phyloP scores from a whole-genome alignment of 352 stramenopile genomes.

The Blastocystis sp. region DNA sequence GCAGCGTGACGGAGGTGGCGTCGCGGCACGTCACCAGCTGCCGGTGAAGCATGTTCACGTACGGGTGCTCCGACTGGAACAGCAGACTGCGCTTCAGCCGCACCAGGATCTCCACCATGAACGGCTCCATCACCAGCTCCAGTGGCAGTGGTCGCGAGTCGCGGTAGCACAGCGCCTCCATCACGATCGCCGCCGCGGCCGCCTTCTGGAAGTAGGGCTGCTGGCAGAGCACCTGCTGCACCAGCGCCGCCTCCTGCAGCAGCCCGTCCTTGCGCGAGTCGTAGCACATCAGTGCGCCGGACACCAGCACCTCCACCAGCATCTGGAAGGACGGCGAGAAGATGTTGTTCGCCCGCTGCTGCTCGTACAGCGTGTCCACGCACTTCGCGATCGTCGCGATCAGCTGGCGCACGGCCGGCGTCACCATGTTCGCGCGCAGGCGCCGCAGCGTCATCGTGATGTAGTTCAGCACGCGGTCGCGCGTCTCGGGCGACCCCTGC shows the following conservation, averaged over 20 bases:
- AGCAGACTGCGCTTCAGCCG: slow-evolving; percentile 28
- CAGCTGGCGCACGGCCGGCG: not conserved
- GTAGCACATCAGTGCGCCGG: slow-evolving; percentile 59
- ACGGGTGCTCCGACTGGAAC: slow-evolving; percentile 61
- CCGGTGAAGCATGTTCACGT: slow-evolving; percentile 28
- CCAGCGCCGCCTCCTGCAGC: not conserved
- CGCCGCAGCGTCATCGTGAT: not conserved
- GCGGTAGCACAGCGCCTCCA: slow-evolving; percentile 45
- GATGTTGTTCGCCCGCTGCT: slow-evolving; percentile 37
- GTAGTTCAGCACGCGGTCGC: slow-evolving; percentile 18
- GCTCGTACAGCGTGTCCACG: slow-evolving; percentile 51
- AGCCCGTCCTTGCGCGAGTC: slow-evolving; percentile 33
- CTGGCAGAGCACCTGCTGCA: slow-evolving; percentile 13
- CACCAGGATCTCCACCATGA: slow-evolving; percentile 51
- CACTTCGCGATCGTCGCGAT: not conserved
- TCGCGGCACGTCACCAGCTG: not conserved
- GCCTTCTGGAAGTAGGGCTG: slow-evolving; percentile 48
- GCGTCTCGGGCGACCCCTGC: not conserved
- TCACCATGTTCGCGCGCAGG: slow-evolving; percentile 16
- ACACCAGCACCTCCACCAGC: slow-evolving; percentile 59
- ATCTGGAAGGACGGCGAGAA: slow-evolving; percentile 66
- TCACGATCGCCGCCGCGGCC: slow-evolving; percentile 18
- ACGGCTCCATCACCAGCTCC: slow-evolving; percentile 48
- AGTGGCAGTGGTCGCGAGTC: slow-evolving; percentile 14
- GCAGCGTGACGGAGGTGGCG: slow-evolving; percentile 34